A percentile compares a stretch with the other conserved stretches of the same genome.
Evolutionary conservation across 495 filamentous ascomycete species (phyloP).

Genomic region (Hypomontagnella submonticulosa): DNA sequence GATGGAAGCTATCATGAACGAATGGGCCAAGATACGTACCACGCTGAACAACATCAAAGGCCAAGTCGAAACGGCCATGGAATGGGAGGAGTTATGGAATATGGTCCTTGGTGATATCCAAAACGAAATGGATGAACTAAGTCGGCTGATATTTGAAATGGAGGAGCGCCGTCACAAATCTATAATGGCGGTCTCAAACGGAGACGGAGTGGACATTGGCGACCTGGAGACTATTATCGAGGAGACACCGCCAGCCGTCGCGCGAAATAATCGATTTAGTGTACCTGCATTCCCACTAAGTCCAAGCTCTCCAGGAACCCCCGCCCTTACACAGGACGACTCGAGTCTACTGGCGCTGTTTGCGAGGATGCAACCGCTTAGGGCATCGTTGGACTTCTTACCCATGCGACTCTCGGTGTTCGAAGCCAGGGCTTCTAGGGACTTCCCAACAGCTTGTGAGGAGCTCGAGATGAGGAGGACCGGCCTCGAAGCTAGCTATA

Average conservation of each 20-base stretch:
- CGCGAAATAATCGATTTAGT: constrained; percentile 72
- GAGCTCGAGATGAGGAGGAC: constrained; percentile 80
- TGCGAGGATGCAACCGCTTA: constrained; percentile 91
- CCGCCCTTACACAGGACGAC: constrained; percentile 77
- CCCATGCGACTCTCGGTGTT: constrained; percentile 96
- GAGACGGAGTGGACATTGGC: constrained; percentile 79
- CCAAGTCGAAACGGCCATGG: constrained; percentile 96
- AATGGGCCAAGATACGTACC: constrained; percentile 82
- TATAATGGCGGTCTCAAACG: constrained; percentile 66
- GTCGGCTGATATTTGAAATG: constrained; percentile 91
- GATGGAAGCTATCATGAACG: constrained; percentile 86
- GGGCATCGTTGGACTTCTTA: constrained; percentile 92
- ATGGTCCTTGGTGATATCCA: constrained; percentile 93
- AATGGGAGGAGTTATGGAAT: constrained; percentile 98
- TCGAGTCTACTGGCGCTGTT: constrained; percentile 85
- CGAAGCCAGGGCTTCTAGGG: constrained; percentile 73
- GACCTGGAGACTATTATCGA: constrained; percentile 95
- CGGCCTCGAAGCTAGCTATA: constrained; percentile 80
- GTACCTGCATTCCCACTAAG: constrained; percentile 67
- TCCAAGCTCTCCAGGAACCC: constrained; percentile 66
- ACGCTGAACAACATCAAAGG: constrained; percentile 81
- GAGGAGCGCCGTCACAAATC: constrained; percentile 88
- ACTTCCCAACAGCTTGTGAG: constrained; percentile 89
- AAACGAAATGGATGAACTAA: constrained; percentile 85
- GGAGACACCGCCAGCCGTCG: constrained; percentile 73